Conservation (phyloP, 106 monocot species). For the Cymbidium sinense region DNA sequence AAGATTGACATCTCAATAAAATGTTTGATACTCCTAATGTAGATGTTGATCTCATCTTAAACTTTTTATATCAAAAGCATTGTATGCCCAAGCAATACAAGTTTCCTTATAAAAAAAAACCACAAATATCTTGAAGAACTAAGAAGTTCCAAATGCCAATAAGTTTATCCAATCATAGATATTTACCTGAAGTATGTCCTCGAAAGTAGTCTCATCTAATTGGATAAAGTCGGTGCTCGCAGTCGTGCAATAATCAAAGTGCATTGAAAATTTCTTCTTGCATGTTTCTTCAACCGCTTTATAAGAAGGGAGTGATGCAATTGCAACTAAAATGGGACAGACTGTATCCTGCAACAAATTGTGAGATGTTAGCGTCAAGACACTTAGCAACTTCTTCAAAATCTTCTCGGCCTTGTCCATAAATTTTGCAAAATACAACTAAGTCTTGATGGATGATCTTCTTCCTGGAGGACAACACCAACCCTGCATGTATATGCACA, state of each 20-base stretch:
- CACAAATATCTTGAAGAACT: not conserved
- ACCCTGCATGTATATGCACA: slow-evolving; percentile 60
- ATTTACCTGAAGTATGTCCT: slow-evolving; percentile 77
- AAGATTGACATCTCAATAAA: not conserved
- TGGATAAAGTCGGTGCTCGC: slow-evolving; percentile 60
- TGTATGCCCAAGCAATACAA: not conserved
- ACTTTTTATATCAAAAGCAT: not conserved
- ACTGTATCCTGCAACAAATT: slow-evolving; percentile 84
- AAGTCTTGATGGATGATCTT: slow-evolving; percentile 32
- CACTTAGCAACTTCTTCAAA: slow-evolving; percentile 48
- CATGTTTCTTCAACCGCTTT: slow-evolving; percentile 84
- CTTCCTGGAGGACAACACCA: slow-evolving; percentile 29
- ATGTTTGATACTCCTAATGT: not conserved
- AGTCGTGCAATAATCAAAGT: slow-evolving; percentile 98
- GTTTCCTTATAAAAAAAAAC: not conserved
- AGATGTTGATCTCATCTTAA: not conserved
- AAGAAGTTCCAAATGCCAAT: not conserved
- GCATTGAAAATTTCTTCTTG: slow-evolving; percentile 67
- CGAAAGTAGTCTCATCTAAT: slow-evolving; percentile 65
- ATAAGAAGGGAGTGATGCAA: slow-evolving; percentile 74
- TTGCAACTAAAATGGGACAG: slow-evolving; percentile 56
- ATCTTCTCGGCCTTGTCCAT: slow-evolving; percentile 53
- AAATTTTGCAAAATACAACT: slow-evolving; percentile 53
- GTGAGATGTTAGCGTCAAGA: slow-evolving; percentile 39
- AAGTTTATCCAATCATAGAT: not conserved